Conservation (phyloP, 108 stramenopile species). For the Skeletonema costatum region DNA sequence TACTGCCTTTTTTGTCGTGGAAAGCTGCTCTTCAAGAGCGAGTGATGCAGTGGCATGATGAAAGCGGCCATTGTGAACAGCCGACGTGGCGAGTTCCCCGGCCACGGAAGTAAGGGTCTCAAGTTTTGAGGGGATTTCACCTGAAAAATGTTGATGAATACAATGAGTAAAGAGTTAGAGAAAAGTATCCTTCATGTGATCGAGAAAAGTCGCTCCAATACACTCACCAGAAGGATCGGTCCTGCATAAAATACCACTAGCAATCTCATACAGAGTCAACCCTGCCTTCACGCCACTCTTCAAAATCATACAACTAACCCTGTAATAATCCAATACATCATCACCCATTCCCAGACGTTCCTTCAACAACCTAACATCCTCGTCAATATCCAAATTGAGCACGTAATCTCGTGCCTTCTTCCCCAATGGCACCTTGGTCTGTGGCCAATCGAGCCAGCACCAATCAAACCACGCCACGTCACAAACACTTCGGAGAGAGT, state of each 20-base stretch:
- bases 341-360: conserved; percentile 68
- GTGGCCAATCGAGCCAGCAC: conserved; percentile 99
- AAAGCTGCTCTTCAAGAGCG: conserved; percentile 76
- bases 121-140: conserved; percentile 77
- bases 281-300: conserved; percentile 77
- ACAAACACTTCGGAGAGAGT: conserved; percentile 87
- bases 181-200: background rate
- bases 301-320: conserved; percentile 70
- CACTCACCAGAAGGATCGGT: conserved; percentile 60
- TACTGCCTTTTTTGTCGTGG: conserved; percentile 24
- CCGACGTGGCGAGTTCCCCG: conserved; percentile 70
- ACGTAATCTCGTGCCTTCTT: conserved; percentile 68
- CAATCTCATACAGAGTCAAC: conserved; percentile 83
- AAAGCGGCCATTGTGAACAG: conserved; percentile 79
- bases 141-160: conserved; percentile 5
- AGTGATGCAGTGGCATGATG: conserved; percentile 78
- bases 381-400: conserved; percentile 72
- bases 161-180: background rate
- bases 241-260: conserved; percentile 76
- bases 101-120: conserved; percentile 82
- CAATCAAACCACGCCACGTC: conserved; percentile 98
- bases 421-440: conserved; percentile 85
- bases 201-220: background rate
- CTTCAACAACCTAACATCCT: conserved; percentile 64
- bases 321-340: conserved; percentile 78